Evolutionary conservation across 2,329 filamentous ascomycete species (phyloP), one percentile per base, ranked within the genome.

Genomic region (Emericellopsis atlantica): DNA sequence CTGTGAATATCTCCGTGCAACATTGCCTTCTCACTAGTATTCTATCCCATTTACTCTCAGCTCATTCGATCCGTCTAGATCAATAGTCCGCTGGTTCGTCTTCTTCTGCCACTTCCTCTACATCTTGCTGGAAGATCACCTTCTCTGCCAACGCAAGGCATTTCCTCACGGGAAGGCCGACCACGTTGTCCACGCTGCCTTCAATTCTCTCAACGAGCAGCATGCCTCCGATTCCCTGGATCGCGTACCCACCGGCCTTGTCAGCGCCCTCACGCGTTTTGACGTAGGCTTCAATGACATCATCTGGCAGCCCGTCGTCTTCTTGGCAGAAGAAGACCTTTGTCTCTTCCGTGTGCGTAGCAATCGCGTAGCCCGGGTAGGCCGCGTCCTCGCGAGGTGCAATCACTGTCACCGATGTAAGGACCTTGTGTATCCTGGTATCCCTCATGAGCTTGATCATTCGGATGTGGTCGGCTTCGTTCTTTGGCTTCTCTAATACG

Each of bases 211-310:
- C 88, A 11, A 98, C 79, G 43, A 98, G 62, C 44, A 98, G 69
- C 57, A 95, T 79, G 8, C 84, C 82, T 2, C 85, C 92, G 10
- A 90, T 68, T 0, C 90, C 92, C 62, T 98, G 92, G 40, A 98
- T 76, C 2, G 87, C 92, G 60, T 98, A 98, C 0, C 92, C 92
- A 2, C 92, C 92, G 0, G 92, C 92, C 69, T 96, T 98, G 61
- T 96, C 92, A 10, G 79, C 88, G 2, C 92, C 92, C 67, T 98
- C 92, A 42, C 90, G 72, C 18, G 90, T 95, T 54, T 71, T 74
- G 43, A 89, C 82, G 56, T 89, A 89, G 5, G 67, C 75, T 50
- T 86, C 67, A 44, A 96, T 80, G 49, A 95, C 74, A 44, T 94
- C 88, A 63, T 98, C 90, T 12, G 68, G 65, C 44, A 78, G 55